Conservation (phyloP, 495 filamentous ascomycete genomes). For the Neurospora sp. region DNA sequence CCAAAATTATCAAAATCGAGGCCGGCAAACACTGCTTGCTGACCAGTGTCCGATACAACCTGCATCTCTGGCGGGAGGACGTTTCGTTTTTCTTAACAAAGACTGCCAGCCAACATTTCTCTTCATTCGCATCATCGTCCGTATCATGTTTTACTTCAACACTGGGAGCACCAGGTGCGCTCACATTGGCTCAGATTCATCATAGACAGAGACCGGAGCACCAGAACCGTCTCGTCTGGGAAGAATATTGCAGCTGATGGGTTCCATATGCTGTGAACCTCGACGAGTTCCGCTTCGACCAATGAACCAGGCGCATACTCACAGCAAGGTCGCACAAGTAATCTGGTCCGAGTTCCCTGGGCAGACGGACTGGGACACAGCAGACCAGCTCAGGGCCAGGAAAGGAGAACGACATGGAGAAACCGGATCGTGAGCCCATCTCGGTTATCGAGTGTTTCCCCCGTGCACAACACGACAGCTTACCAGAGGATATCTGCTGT, state of each 20-base stretch:
- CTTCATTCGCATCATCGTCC: not conserved
- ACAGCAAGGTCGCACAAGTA: slow-evolving; percentile 15
- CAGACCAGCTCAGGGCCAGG: not conserved
- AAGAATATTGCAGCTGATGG: slow-evolving; percentile 12
- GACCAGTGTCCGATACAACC: not conserved
- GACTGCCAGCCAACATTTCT: not conserved
- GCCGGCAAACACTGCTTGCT: not conserved
- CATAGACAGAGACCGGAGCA: slow-evolving; percentile 2
- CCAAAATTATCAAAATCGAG: not conserved
- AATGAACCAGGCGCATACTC: slow-evolving; percentile 12
- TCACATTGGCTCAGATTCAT: not conserved
- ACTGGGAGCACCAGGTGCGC: not conserved
- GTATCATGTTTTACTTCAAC: not conserved
- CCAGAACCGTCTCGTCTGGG: slow-evolving; percentile 8
- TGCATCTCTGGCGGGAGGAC: not conserved
- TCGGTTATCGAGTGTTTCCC: not conserved
- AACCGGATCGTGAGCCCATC: not conserved
- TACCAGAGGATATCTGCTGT: not conserved
- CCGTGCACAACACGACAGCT: not conserved
- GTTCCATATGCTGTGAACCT: slow-evolving; percentile 19
- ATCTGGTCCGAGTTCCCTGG: slow-evolving; percentile 16
- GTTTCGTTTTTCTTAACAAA: not conserved
- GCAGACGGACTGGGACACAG: not conserved
- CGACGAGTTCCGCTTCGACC: slow-evolving; percentile 10
- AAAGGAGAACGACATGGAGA: not conserved